Evolutionary conservation across 495 filamentous ascomycete genomes (phyloP), one percentile per base, ranked within the genome.

Genomic region (Penicillium daleae): DNA sequence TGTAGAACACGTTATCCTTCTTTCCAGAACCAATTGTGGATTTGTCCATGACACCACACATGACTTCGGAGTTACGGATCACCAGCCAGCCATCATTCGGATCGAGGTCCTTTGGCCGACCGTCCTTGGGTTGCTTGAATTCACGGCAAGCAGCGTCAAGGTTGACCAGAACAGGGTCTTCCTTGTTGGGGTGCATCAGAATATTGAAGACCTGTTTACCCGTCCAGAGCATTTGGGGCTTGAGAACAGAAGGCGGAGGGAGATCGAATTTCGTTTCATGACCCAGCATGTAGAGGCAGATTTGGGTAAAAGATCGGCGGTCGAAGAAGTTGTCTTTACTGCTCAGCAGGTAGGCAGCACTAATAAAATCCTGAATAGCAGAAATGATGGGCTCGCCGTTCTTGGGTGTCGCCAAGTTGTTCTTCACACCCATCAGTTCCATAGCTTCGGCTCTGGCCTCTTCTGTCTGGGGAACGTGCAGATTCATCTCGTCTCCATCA

Each of bases 31-130:
- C 95, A 44, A 99, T 90, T 0, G 92, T 97, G 2, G 91, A 88
- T 71, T 99, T 99, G 76, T 99, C 95, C 93, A 99, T 97, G 37
- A 92, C 86, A 67, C 95, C 95, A 69, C 95, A 97, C 92, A 99
- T 97, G 62, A 99, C 87, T 73, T 97, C 95, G 0, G 93, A 97
- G 67, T 98, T 97, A 42, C 95, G 90, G 65, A 99, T 88, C 17
- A 96, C 91, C 27, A 99, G 80, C 85, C 89, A 97, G 7, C 85
- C 84, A 75, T 99, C 95, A 64, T 97, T 90, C 4, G 83, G 82
- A 66, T 91, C 87, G 77, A 98, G 86, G 68, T 97, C 94, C 7
- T 78, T 74, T 82, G 79, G 58, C 74, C 76, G 52, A 74, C 74
- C 66, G 76, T 78, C 75, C 62, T 81, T 82, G 17, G 77, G 76